Evolutionary conservation across 1,139 yeast genomes (phyloP).

Genomic region (Hansenula sp.): DNA sequence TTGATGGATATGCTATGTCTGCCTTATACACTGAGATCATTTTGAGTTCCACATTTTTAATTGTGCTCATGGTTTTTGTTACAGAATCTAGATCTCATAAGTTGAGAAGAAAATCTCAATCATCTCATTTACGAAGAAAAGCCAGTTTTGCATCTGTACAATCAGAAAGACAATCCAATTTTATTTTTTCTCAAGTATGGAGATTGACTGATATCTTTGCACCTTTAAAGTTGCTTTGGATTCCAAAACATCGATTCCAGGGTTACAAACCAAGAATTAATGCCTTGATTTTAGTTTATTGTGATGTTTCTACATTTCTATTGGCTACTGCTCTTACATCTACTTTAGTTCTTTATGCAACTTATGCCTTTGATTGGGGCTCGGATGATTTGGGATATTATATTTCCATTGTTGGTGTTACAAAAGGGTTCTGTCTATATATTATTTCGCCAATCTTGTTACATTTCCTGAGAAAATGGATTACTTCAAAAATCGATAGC

Average conservation of each 20-base stretch:
- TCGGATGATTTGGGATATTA: slow-evolving; percentile 57
- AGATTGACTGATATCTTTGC: slow-evolving; percentile 25
- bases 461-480: slow-evolving; percentile 31
- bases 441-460: slow-evolving; percentile 39
- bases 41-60: slow-evolving; percentile 23
- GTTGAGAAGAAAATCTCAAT: slow-evolving; percentile 41
- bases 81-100: slow-evolving; percentile 57
- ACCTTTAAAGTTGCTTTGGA: slow-evolving; percentile 49
- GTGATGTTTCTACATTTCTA: slow-evolving; percentile 41
- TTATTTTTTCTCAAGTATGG: slow-evolving; percentile 1
- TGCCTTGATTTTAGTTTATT: slow-evolving; percentile 41
- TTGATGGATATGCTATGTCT: slow-evolving; percentile 22
- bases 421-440: slow-evolving; percentile 39
- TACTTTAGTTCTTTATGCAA: slow-evolving; percentile 52
- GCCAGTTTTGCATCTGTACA: slow-evolving; percentile 34
- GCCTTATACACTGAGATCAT: slow-evolving; percentile 25
- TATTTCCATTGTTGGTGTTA: slow-evolving; percentile 49
- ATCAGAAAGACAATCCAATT: slow-evolving; percentile 4
- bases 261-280: slow-evolving; percentile 40
- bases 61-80: slow-evolving; percentile 36
- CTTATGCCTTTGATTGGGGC: slow-evolving; percentile 56
- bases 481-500: slow-evolving; percentile 22
- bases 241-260: slow-evolving; percentile 26
- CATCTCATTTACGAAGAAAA: slow-evolving; percentile 17
- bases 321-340: slow-evolving; percentile 35